A percentile compares a stretch with the other conserved stretches of the same genome.
These are phyloP conservation scores for Letharia columbiana DNA, from an alignment of 495 filamentous ascomycete genomes.

Conservation along the genomic window DNA sequence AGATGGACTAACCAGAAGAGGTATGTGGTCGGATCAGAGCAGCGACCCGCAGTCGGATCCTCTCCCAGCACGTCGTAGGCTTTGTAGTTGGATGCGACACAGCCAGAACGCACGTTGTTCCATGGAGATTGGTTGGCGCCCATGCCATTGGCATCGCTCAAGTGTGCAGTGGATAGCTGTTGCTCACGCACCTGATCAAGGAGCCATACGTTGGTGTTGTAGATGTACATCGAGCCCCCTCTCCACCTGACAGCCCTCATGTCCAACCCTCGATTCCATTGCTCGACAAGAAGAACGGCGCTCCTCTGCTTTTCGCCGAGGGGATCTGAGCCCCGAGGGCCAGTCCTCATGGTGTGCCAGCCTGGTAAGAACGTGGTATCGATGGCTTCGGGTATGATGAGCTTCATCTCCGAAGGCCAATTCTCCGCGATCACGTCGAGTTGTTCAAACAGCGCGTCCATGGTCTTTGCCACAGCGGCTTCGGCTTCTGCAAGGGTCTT, in stretches of 20 bases:
- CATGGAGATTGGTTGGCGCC: conserved; percentile 34
- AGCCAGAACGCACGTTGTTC: conserved; percentile 29
- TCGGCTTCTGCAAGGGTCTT: conserved; percentile 31
- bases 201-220: conserved; percentile 43
- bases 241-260: conserved; percentile 35
- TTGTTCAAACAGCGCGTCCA: conserved; percentile 40
- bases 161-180: conserved; percentile 37
- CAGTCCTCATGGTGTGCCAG: conserved; percentile 29
- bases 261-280: conserved; percentile 43
- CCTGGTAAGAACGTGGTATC: conserved; percentile 46
- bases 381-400: conserved; percentile 41
- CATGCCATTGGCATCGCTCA: conserved; percentile 37
- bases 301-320: conserved; percentile 34
- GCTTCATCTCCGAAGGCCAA: conserved; percentile 37
- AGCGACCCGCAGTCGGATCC: conserved; percentile 18
- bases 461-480: conserved; percentile 35
- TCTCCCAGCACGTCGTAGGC: conserved; percentile 4
- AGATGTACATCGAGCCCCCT: conserved; percentile 40
- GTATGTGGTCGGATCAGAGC: conserved; percentile 41
- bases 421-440: conserved; percentile 33
- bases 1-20: conserved; percentile 40
- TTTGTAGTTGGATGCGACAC: conserved; percentile 17
- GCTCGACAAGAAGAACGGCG: conserved; percentile 33
- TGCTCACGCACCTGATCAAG: conserved; percentile 41
- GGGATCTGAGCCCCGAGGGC: conserved; percentile 22